These are phyloP conservation scores for Nakazawaea ambrosiae DNA, from an alignment of 805 yeast genomes.

Conservation along the genomic window DNA sequence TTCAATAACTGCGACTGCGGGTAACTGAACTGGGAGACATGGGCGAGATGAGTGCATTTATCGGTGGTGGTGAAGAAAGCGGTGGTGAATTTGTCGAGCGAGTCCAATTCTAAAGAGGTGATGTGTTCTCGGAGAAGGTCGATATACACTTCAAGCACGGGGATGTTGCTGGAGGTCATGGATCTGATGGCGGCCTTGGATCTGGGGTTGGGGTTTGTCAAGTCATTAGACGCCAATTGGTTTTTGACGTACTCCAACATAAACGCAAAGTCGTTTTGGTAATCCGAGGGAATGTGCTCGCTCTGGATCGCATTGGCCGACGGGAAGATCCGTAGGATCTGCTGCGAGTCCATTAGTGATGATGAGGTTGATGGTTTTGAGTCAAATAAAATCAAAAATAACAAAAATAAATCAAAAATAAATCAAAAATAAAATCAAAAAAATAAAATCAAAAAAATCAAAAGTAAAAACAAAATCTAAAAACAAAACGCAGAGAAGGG, in stretches of 20 bases:
- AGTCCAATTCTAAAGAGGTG: not conserved
- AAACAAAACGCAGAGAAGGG: not conserved
- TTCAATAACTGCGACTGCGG: conserved; percentile 14
- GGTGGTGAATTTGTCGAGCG: conserved; percentile 1
- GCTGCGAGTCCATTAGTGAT: conserved; percentile 2
- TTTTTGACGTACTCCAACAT: conserved; percentile 4
- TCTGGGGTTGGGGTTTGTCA: conserved; percentile 5
- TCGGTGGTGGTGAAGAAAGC: not conserved
- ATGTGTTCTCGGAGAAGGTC: conserved; percentile 1
- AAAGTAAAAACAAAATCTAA: not conserved
- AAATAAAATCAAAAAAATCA: no score
- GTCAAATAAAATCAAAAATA: not conserved
- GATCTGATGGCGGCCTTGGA: conserved; percentile 5
- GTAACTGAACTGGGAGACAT: conserved; percentile 3
- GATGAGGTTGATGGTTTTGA: not conserved
- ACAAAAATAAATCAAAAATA: no score
- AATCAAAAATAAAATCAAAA: not conserved
- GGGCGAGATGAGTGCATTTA: conserved; percentile 2
- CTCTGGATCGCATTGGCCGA: conserved; percentile 2
- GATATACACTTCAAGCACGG: conserved; percentile 2
- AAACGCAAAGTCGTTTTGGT: conserved; percentile 8
- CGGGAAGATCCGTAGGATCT: conserved; percentile 4
- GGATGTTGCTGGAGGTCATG: not conserved
- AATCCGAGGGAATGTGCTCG: conserved; percentile 6
- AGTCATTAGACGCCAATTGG: not conserved